Base-by-base conservation (phyloP, 257 asterid genomes). In the Capsicum rhomboideum region DNA sequence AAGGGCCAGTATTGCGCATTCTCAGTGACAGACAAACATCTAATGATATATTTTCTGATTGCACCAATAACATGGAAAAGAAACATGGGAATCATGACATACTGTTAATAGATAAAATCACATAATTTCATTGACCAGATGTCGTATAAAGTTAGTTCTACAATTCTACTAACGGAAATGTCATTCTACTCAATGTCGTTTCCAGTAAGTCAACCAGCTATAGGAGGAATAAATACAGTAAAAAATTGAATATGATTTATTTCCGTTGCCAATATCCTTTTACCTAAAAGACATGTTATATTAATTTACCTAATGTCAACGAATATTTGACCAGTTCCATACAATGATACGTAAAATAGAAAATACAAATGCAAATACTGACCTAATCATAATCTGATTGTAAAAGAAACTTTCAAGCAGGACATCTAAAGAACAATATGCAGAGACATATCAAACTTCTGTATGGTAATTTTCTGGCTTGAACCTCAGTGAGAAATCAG, bases 401-500 rank as follows among this genome's bases (percentile, higher is more conserved):
- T 16, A 77, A 63, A 49, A 50, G 64, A 77, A 50, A 50, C 82
- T 28, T 50, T 77, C 64, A 77, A 50, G 82, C 18, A 28, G 82
- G 28, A 29, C 26, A 75, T 50, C 28, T 17, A 28, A 28, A 77
- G 63, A 52, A 28, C 44, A 77, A 77, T n/a, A 26, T 3, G 11
- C 29, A 71, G 79, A 42, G 63, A 50, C 26, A 8, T n/a, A 66
- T 93, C 93, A 93, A 83, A 91, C 86, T 78, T 96, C 92, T 6
- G 98, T 86, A 78, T 55, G 83, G 80, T 97, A 97, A 88, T 90
- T 85, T 83, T 97, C 93, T 52, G 99, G 98, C 90, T 97, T 95
- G 89, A 88, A 93, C 99, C 98, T 94, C 87, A 90, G 83, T n/a
- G 97, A 94, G 89, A 97, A 97, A 88, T 95, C 98, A 78, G 90